These are phyloP conservation scores for Linaria vulgaris DNA, from an alignment of 257 asterid genomes.

Conservation along the genomic window DNA sequence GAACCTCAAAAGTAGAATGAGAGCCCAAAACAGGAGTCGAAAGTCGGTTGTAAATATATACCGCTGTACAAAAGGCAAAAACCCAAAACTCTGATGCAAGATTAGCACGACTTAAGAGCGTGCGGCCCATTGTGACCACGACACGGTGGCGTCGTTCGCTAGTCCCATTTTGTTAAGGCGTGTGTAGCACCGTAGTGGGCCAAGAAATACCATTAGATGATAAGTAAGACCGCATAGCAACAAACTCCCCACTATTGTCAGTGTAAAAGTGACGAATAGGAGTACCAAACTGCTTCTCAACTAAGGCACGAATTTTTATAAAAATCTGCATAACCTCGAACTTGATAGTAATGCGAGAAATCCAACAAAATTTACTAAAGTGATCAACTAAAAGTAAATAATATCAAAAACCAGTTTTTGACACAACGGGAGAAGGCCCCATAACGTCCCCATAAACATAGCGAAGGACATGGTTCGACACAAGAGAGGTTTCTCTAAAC, in stretches of 20 bases:
- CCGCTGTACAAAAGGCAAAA: not conserved
- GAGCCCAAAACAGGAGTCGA: not conserved
- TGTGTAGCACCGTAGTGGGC: not conserved
- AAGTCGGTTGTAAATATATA: not conserved
- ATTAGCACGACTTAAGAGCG: not conserved
- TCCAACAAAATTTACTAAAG: not conserved
- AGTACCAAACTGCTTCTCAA: slow-evolving; percentile 5
- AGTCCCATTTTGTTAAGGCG: slow-evolving; percentile 12
- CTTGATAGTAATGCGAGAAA: not conserved
- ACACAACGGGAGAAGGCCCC: not conserved
- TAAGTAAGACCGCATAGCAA: not conserved
- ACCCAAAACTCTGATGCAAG: not conserved
- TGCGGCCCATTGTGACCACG: not conserved
- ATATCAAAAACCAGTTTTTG: not conserved
- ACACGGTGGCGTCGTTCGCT: not conserved
- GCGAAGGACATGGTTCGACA: not conserved
- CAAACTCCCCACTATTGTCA: slow-evolving; percentile 7
- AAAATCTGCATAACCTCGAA: not conserved
- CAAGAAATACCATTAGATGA: not conserved
- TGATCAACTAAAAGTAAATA: not conserved
- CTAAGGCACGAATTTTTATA: not conserved
- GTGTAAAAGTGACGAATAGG: not conserved
- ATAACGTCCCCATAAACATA: not conserved
- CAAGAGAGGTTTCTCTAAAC: not conserved
- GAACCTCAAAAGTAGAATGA: not conserved